A percentile compares a stretch with the other conserved stretches of the same genome.
phyloP scores from a whole-genome alignment of 1,284 basidiomycete genomes.

The Heterobasidion annosum region DNA sequence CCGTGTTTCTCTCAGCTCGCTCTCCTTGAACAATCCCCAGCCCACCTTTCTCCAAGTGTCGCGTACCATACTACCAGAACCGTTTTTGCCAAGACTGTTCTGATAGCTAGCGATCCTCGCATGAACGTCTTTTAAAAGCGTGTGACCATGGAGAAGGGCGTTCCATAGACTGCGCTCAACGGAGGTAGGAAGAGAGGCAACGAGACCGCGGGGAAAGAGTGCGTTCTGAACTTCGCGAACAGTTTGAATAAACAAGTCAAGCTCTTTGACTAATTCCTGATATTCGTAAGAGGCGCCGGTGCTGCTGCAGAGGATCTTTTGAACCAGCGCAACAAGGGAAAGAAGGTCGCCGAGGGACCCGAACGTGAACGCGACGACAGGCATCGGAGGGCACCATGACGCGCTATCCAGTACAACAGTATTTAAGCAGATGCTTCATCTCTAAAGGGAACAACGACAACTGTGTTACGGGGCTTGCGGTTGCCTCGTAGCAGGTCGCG shows the following conservation, averaged over 20 bases:
- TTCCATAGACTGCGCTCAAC: background rate
- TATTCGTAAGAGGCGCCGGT: background rate
- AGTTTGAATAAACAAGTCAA: background rate
- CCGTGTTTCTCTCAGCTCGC: background rate
- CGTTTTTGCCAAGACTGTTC: background rate
- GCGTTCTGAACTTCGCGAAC: background rate
- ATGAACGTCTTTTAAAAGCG: background rate
- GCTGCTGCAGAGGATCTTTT: background rate
- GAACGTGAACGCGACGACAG: background rate
- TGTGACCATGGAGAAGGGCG: background rate
- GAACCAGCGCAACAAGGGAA: background rate
- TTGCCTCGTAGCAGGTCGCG: no score
- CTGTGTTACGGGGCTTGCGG: no score
- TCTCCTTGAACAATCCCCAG: background rate
- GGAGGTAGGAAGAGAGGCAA: background rate
- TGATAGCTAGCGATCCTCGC: background rate
- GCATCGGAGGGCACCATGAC: background rate
- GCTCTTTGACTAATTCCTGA: background rate
- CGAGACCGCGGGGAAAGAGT: background rate
- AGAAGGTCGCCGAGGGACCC: background rate
- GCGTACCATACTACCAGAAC: background rate
- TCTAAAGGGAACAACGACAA: no score
- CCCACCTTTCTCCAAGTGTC: constrained; percentile 2
- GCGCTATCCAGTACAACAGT: no score
- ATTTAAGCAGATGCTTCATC: no score